Evolutionary conservation across 106 monocot genomes (phyloP).

Genomic region (Dendrobium huoshanense): DNA sequence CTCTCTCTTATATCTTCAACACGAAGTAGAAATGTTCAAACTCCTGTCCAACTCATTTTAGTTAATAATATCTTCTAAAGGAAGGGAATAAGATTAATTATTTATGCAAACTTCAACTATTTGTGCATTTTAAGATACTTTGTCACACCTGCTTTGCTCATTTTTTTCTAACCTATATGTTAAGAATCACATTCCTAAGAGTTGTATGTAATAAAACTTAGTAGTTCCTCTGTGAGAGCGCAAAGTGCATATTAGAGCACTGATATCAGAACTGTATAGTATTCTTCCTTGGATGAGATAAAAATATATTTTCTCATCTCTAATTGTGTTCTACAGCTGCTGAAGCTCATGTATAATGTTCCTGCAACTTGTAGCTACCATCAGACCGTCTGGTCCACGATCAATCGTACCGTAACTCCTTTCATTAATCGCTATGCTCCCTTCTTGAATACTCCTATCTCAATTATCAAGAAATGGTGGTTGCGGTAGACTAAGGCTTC

Average conservation of each 20-base stretch:
- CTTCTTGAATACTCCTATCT: constrained; percentile 24
- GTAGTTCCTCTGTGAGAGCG: neutral
- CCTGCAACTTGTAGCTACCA: constrained; percentile 29
- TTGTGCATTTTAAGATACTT: neutral
- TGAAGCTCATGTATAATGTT: constrained; percentile 38
- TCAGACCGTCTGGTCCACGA: constrained; percentile 31
- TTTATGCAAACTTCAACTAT: neutral
- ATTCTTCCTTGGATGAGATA: neutral
- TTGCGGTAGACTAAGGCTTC: neutral
- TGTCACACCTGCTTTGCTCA: too few relatives aligned
- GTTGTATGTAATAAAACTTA: neutral
- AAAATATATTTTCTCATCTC: neutral
- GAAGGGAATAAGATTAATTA: neutral
- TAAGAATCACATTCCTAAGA: neutral
- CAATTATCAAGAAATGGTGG: constrained; percentile 27
- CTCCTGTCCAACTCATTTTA: too few relatives aligned
- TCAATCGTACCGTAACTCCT: constrained; percentile 16
- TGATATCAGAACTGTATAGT: neutral
- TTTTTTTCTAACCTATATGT: neutral
- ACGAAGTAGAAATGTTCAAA: neutral
- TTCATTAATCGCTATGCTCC: constrained; percentile 14
- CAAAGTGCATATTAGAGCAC: neutral
- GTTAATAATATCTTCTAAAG: neutral
- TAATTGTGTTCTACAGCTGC: constrained; percentile 16
- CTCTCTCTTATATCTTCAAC: neutral